Percentiles rank a stretch among this genome's conserved stretches.
These are phyloP conservation scores for Lactifluus echinatus DNA, from an alignment of 768 basidiomycete species.

Conservation along the genomic window DNA sequence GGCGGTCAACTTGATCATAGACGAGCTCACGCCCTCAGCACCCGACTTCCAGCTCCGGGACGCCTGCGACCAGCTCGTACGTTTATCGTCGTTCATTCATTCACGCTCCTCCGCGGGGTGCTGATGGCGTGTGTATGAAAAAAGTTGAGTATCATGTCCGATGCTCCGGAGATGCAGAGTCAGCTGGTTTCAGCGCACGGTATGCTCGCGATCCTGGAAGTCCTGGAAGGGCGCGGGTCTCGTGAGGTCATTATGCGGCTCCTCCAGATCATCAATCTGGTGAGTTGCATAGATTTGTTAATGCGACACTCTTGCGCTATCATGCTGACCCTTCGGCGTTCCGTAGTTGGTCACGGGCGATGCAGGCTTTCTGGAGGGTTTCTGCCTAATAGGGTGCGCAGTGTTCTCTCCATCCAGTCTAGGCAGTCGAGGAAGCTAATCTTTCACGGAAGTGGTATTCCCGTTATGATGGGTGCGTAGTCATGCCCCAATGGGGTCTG, in stretches of 20 bases:
- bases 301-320: background rate
- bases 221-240: constrained; percentile 79
- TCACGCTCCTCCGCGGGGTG: background rate
- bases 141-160: constrained; percentile 70
- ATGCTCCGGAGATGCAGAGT: constrained; percentile 75
- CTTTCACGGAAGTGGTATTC: constrained; percentile 60
- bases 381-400: constrained; percentile 80
- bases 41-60: constrained; percentile 77
- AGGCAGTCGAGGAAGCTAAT: background rate
- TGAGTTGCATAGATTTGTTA: constrained; percentile 28
- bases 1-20: constrained; percentile 76
- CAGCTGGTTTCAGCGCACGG: constrained; percentile 92
- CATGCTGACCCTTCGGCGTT: background rate
- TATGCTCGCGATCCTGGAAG: constrained; percentile 89
- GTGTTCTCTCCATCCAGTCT: background rate
- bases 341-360: constrained; percentile 48
- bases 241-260: constrained; percentile 81
- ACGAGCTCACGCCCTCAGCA: constrained; percentile 73
- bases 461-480: constrained; percentile 80
- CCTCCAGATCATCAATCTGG: constrained; percentile 84
- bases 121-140: background rate
- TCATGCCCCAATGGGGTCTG: background rate
- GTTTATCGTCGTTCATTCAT: constrained; percentile 22
- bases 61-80: constrained; percentile 80
- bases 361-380: constrained; percentile 82